A percentile compares a stretch with the other conserved stretches of the same genome.
These are phyloP conservation scores for Heliamphora exappendiculata DNA, from an alignment of 148 eudicot genomes.

Conservation along the genomic window DNA sequence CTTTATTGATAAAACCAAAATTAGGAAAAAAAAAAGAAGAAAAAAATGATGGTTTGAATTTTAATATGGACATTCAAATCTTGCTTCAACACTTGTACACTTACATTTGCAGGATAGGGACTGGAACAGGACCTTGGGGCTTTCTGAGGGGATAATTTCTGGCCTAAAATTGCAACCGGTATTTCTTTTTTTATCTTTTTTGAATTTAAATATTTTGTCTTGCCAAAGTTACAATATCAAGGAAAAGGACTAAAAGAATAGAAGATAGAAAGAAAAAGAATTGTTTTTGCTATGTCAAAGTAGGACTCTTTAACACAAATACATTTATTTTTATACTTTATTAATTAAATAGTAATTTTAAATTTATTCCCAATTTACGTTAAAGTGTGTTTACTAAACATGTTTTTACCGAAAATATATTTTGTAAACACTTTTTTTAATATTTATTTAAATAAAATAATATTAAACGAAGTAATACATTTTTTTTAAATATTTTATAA, in stretches of 20 bases:
- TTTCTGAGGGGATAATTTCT: slow-evolving; percentile 41
- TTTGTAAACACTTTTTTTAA: no score
- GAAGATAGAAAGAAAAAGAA: neutral
- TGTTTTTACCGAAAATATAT: no score
- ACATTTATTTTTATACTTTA: no score
- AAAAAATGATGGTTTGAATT: neutral
- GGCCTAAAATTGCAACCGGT: neutral
- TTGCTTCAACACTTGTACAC: neutral
- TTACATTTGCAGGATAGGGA: slow-evolving; percentile 52
- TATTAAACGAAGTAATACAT: no score
- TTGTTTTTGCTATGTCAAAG: no score
- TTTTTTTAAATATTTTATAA: no score
- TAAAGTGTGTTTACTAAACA: no score
- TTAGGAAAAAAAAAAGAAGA: neutral
- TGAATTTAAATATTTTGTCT: neutral
- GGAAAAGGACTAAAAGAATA: neutral
- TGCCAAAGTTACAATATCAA: neutral
- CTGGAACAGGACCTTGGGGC: slow-evolving; percentile 68
- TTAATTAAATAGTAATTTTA: no score
- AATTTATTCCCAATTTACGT: no score
- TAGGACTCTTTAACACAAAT: no score
- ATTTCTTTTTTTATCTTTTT: neutral
- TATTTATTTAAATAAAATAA: no score
- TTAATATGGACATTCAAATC: neutral
- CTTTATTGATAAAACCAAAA: neutral